These are phyloP conservation scores for Tripidium arundinaceum DNA, from an alignment of 202 grass and related monocot species.

Conservation along the genomic window DNA sequence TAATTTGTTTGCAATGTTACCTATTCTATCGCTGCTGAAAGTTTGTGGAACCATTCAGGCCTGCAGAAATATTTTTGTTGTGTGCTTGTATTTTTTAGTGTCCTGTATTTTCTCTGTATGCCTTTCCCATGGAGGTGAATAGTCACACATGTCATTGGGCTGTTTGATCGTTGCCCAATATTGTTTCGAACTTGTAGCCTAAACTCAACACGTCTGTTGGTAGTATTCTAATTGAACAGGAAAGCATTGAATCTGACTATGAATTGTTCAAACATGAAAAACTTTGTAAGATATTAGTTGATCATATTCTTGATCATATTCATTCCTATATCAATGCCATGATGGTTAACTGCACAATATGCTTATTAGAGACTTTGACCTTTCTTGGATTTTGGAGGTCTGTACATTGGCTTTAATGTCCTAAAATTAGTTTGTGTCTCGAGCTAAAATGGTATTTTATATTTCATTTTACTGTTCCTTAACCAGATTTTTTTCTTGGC, in stretches of 20 bases:
- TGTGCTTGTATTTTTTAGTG: not conserved
- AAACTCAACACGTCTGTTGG: not conserved
- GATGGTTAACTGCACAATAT: not conserved
- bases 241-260: not conserved
- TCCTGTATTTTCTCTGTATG: not conserved
- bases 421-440: not conserved
- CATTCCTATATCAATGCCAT: not conserved
- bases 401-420: not conserved
- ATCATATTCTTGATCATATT: not conserved
- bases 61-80: not conserved
- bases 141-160: not conserved
- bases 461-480: not conserved
- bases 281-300: not conserved
- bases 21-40: not conserved
- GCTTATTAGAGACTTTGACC: not conserved
- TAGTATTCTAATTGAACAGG: not conserved
- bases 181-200: not conserved
- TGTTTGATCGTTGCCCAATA: not conserved
- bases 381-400: not conserved
- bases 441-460: not conserved
- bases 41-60: not conserved
- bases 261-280: not conserved
- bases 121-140: not conserved
- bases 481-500: not conserved
- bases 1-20: not conserved